These are phyloP conservation scores for Pythium apleroticum DNA, from an alignment of 352 stramenopile genomes.

Conservation along the genomic window DNA sequence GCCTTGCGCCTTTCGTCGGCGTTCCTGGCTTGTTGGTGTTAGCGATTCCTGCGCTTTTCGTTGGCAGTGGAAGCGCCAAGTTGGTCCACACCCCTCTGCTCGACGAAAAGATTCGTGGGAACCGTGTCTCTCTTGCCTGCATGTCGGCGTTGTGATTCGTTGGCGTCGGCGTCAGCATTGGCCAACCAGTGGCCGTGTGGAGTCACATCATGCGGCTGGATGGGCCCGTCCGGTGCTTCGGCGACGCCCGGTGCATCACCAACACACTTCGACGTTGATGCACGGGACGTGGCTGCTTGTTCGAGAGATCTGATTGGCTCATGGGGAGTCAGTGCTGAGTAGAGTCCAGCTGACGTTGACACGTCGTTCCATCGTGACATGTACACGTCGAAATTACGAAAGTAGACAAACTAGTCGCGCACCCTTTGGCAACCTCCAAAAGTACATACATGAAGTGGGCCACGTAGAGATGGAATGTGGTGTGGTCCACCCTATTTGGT, in stretches of 20 bases:
- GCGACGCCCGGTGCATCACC: conserved; percentile 26
- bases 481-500: not conserved
- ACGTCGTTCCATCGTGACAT: not conserved
- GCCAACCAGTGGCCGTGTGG: not conserved
- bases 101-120: not conserved
- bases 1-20: not conserved
- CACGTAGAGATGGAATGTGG: not conserved
- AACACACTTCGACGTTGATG: conserved; percentile 25
- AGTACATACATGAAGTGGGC: not conserved
- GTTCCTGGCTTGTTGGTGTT: conserved; percentile 8
- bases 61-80: not conserved
- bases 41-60: conserved; percentile 1
- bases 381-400: not conserved
- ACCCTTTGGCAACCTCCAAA: no score
- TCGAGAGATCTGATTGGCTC: conserved; percentile 19
- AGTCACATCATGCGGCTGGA: not conserved
- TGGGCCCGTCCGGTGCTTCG: conserved; percentile 25
- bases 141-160: not conserved
- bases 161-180: not conserved
- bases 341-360: not conserved
- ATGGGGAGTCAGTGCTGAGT: not conserved
- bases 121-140: not conserved
- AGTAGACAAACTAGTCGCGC: not conserved
- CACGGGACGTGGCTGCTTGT: conserved; percentile 24
- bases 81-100: not conserved